phyloP scores from a whole-genome alignment of 805 yeast genomes.

The Wickerhamiella australiensis region DNA sequence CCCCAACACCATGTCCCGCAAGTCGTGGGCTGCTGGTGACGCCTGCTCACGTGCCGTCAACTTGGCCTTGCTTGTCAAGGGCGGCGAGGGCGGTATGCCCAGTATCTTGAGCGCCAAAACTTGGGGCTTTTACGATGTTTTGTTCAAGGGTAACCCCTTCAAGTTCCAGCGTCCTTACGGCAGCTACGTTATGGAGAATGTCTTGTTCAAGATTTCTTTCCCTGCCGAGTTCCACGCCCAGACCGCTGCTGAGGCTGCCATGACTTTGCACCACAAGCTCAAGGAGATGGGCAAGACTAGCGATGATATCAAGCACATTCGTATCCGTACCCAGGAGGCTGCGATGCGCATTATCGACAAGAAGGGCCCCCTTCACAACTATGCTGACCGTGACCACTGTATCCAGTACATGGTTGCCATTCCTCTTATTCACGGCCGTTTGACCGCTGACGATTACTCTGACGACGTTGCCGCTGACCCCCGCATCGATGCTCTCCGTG shows the following conservation, averaged over 20 bases:
- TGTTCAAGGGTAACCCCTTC: conserved; percentile 41
- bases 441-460: conserved; percentile 47
- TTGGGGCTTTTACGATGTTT: conserved; percentile 56
- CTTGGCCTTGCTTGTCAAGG: conserved; percentile 40
- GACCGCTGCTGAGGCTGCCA: conserved; percentile 50
- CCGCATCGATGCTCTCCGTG: conserved; percentile 40
- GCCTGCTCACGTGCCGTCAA: conserved; percentile 49
- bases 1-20: conserved; percentile 51
- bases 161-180: conserved; percentile 43
- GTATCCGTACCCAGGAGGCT: conserved; percentile 48
- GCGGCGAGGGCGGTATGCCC: conserved; percentile 46
- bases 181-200: conserved; percentile 52
- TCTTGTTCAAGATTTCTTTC: conserved; percentile 47
- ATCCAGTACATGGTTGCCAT: conserved; percentile 53
- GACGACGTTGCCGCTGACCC: conserved; percentile 42
- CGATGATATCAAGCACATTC: conserved; percentile 39
- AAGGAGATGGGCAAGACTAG: conserved; percentile 33
- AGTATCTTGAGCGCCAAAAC: conserved; percentile 44
- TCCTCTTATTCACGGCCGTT: conserved; percentile 42
- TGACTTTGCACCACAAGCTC: conserved; percentile 34
- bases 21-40: conserved; percentile 60
- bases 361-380: conserved; percentile 47
- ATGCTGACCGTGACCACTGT: conserved; percentile 55
- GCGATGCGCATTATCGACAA: conserved; percentile 50
- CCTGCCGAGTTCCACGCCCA: conserved; percentile 60